These are phyloP conservation scores for Penicillium sp. DNA, from an alignment of 2,329 filamentous ascomycete genomes.

Conservation along the genomic window DNA sequence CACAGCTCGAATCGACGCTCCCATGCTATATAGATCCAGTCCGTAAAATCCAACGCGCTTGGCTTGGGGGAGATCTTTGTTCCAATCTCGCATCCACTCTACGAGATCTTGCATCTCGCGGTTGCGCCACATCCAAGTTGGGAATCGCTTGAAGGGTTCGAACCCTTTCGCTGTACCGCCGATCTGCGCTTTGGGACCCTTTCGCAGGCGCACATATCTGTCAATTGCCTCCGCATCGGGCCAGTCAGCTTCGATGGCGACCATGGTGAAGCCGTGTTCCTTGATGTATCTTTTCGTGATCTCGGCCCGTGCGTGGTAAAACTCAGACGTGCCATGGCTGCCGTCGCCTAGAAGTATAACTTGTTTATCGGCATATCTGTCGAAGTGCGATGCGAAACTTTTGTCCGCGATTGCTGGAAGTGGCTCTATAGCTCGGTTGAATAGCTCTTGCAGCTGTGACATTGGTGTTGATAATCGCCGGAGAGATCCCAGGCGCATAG, in stretches of 20 bases:
- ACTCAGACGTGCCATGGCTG: constrained; percentile 57
- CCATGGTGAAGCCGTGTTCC: constrained; percentile 52
- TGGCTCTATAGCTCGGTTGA: constrained; percentile 37
- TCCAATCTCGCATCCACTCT: constrained; percentile 53
- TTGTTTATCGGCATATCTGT: constrained; percentile 40
- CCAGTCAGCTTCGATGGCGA: constrained; percentile 57
- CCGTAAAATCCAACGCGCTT: constrained; percentile 49
- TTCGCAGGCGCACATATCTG: constrained; percentile 51
- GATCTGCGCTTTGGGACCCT: constrained; percentile 36
- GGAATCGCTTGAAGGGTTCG: constrained; percentile 52
- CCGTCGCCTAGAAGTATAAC: constrained; percentile 49
- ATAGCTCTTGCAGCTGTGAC: constrained; percentile 34
- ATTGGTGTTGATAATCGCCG: constrained; percentile 16
- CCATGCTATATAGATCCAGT: constrained; percentile 55
- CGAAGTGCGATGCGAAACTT: constrained; percentile 44
- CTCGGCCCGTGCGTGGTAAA: constrained; percentile 53
- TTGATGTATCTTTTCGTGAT: constrained; percentile 54
- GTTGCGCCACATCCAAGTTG: constrained; percentile 60
- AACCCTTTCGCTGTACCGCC: constrained; percentile 27
- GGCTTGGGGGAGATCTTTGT: constrained; percentile 33
- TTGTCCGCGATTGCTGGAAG: constrained; percentile 38
- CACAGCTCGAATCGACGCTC: constrained; percentile 47
- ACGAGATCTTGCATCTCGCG: constrained; percentile 52
- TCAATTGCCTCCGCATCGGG: constrained; percentile 55
- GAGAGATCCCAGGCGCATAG: constrained; percentile 9